phyloP scores from a whole-genome alignment of 1,284 basidiomycete genomes.

The Irpex sp. region DNA sequence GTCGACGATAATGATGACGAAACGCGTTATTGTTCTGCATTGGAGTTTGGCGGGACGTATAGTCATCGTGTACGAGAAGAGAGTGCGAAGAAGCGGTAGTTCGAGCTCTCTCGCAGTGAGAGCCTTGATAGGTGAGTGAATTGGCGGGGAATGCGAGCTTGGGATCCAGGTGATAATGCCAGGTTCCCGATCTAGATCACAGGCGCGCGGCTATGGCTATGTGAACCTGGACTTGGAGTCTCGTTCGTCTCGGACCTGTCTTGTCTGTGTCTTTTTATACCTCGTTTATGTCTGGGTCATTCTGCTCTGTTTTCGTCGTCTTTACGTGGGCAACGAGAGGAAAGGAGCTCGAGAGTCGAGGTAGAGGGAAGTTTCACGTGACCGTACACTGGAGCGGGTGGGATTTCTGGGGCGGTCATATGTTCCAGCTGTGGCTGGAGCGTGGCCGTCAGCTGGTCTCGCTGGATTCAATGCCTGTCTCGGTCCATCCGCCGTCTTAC shows the following conservation, averaged over 20 bases:
- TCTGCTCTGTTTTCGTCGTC: background rate
- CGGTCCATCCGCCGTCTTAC: constrained; percentile 5
- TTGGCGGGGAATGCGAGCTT: background rate
- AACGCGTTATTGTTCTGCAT: constrained; percentile 12
- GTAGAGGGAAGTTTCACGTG: constrained; percentile 3
- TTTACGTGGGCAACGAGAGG: background rate
- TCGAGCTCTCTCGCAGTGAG: background rate
- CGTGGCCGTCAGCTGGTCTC: constrained; percentile 8
- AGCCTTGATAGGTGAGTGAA: background rate
- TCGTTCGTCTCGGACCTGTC: background rate
- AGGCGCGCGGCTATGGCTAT: background rate
- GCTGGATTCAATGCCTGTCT: constrained; percentile 3
- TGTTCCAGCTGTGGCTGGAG: constrained; percentile 5
- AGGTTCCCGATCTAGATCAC: background rate
- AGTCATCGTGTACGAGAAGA: constrained; percentile 8
- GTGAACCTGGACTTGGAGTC: background rate
- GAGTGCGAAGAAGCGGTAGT: background rate
- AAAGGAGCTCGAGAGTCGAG: background rate
- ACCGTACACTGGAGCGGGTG: background rate
- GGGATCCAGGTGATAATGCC: background rate
- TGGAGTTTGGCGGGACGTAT: constrained; percentile 23
- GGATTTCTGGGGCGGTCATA: constrained; percentile 10
- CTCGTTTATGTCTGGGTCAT: background rate
- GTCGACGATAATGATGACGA: constrained; percentile 7
- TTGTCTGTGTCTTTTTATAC: background rate